Percentiles rank a stretch among this genome's conserved stretches.
These are phyloP conservation scores for Xylariaceae sp. DNA, from an alignment of 2,329 filamentous ascomycete genomes.

Conservation along the genomic window DNA sequence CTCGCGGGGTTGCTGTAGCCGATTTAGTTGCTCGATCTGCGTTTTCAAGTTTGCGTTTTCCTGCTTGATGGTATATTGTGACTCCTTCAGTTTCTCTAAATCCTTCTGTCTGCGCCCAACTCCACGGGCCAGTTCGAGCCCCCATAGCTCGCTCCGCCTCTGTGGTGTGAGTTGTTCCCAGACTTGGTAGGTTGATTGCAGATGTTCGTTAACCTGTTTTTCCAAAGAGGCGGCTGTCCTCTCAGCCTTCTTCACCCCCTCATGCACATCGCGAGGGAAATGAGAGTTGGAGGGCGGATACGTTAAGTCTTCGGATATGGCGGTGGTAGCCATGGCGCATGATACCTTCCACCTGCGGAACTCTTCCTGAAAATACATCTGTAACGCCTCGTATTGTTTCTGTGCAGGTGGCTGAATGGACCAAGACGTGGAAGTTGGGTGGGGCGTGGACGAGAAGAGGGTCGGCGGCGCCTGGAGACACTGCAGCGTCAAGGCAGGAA, in stretches of 20 bases:
- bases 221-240: constrained; percentile 57
- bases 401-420: constrained; percentile 71
- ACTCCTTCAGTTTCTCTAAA: constrained; percentile 45
- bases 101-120: constrained; percentile 55
- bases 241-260: constrained; percentile 45
- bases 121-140: constrained; percentile 56
- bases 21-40: constrained; percentile 56
- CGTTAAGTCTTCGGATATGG: constrained; percentile 45
- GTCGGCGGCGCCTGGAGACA: constrained; percentile 73
- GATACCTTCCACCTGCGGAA: constrained; percentile 61
- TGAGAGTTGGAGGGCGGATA: constrained; percentile 40
- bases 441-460: constrained; percentile 75
- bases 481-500: constrained; percentile 77
- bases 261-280: constrained; percentile 38
- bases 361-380: constrained; percentile 60
- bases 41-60: constrained; percentile 52
- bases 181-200: constrained; percentile 71
- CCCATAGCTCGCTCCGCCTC: constrained; percentile 56
- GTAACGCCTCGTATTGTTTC: constrained; percentile 69
- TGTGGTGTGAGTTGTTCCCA: constrained; percentile 64
- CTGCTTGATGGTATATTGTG: constrained; percentile 49
- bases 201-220: constrained; percentile 66
- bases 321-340: constrained; percentile 46
- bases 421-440: constrained; percentile 75
- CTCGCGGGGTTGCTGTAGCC: constrained; percentile 56